Percentiles rank a stretch among this genome's conserved stretches.
These are phyloP conservation scores for Phytopythium mirpurense DNA, from an alignment of 352 stramenopile species.

Conservation along the genomic window DNA sequence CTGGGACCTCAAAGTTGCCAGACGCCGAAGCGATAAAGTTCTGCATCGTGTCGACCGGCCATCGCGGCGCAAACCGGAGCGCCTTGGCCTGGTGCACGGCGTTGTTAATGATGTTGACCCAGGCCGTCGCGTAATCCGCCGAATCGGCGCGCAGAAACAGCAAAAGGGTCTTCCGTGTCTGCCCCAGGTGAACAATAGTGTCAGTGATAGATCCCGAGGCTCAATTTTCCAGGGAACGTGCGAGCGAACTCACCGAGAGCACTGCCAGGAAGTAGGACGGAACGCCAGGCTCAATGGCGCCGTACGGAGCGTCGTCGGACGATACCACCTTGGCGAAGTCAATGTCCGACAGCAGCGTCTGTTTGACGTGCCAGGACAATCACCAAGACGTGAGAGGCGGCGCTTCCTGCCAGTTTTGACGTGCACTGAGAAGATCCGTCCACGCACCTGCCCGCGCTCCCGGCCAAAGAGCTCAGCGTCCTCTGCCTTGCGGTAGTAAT, in stretches of 20 bases:
- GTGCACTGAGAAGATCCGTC: too few species aligned
- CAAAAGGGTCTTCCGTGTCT: conserved; percentile 77
- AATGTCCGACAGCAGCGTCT: conserved; percentile 61
- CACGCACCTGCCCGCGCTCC: conserved; percentile 58
- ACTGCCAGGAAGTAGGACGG: conserved; percentile 64
- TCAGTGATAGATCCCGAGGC: not conserved
- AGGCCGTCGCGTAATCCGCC: conserved; percentile 56
- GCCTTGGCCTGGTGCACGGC: conserved; percentile 66
- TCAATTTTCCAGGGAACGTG: not conserved
- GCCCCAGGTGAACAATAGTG: not conserved
- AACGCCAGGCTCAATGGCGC: conserved; percentile 53
- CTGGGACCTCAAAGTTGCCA: conserved; percentile 30
- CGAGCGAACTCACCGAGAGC: conserved; percentile 42
- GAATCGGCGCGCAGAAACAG: conserved; percentile 78
- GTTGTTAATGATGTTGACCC: conserved; percentile 79
- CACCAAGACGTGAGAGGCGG: not conserved
- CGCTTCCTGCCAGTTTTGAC: too few species aligned
- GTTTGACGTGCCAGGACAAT: not conserved
- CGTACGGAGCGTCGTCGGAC: conserved; percentile 68
- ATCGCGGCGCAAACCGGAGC: conserved; percentile 55
- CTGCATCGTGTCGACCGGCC: conserved; percentile 68
- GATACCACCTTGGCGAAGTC: conserved; percentile 70
- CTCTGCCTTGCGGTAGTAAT: conserved; percentile 84
- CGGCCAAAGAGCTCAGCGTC: conserved; percentile 82
- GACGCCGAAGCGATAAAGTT: conserved; percentile 67